Base-by-base conservation (phyloP, 129 eudicot genomes). In the Tagetes erecta region DNA sequence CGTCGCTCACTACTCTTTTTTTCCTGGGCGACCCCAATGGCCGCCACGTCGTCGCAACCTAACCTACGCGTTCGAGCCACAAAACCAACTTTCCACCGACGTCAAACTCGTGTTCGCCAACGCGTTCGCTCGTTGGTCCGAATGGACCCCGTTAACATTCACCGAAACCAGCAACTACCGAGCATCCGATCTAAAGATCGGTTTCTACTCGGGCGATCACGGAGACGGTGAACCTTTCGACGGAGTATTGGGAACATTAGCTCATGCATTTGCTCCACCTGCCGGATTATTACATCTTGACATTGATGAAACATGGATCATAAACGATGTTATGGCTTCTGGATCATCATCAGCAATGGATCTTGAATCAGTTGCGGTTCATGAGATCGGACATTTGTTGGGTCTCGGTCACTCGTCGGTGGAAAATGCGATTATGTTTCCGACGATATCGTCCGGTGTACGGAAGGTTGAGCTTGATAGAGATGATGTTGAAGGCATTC, bases 151-250 rank as follows among this genome's bases (percentile, higher is more conserved):
- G 72, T 76, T 91, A 76, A 81, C 84, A 31, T 91, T 91, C 49
- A 73, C 74, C 0, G 84, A 88, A 10, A 69, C 39, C 5, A 1
- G 73, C 1, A 53, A 84, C 47, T 86, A 40, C 59, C 0, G 0
- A 1, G 0, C 51, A 0, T 88, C 95, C 12, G 92, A 88, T 38
- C 71, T 92, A 8, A 80, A 62, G 83, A 84, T 92, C 13, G 94
- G 89, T 11, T 87, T 92, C 56, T 85, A 64, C 38, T 46, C 39
- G 11, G 94, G 96, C 0, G 78, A 87, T 52, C 97, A 92, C 72
- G 89, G 89, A 8, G 97, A 92, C 76, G 96, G 94, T 0, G 94
- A 87, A 75, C 75, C 85, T 30, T 89, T 92, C 38, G 97, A 92
- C 70, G 97, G 97, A 4, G 78, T 65, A 0, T 36, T 86, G 27